A percentile compares a stretch with the other conserved stretches of the same genome.
These are phyloP conservation scores for Lodderomyces theae DNA, from an alignment of 1,139 yeast species.

Conservation along the genomic window DNA sequence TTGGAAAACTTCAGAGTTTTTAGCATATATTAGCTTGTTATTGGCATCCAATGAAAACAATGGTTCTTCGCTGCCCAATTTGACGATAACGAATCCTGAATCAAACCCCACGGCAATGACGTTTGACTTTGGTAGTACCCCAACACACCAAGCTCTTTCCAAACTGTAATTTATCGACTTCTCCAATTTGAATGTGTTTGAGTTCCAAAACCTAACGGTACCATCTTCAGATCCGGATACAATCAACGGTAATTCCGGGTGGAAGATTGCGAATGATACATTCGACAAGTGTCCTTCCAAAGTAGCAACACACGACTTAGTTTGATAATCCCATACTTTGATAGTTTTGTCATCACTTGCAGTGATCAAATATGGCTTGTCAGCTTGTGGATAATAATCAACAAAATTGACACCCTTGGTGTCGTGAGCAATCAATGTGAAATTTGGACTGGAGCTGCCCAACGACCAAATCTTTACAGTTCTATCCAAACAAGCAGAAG, in stretches of 20 bases:
- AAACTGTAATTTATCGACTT: conserved; percentile 86
- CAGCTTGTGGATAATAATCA: conserved; percentile 95
- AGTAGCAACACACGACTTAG: conserved; percentile 92
- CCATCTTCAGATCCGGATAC: conserved; percentile 85
- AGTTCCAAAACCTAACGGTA: conserved; percentile 74
- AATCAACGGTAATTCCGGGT: conserved; percentile 89
- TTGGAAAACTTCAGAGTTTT: conserved; percentile 85
- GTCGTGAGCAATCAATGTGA: conserved; percentile 88
- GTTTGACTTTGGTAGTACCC: conserved; percentile 73
- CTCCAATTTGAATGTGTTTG: conserved; percentile 80
- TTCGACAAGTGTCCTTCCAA: conserved; percentile 91
- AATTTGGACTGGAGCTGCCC: conserved; percentile 86
- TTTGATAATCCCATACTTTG: conserved; percentile 96
- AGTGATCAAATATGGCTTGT: conserved; percentile 92
- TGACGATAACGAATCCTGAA: conserved; percentile 83
- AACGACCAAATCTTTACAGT: conserved; percentile 97
- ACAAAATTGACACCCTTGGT: conserved; percentile 93
- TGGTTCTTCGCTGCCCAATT: conserved; percentile 93
- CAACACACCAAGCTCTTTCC: conserved; percentile 96
- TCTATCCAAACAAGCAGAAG: conserved; percentile 93
- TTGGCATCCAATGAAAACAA: conserved; percentile 88
- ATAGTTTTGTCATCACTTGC: conserved; percentile 90
- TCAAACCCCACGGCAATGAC: conserved; percentile 91
- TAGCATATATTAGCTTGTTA: conserved; percentile 88
- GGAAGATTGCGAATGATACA: conserved; percentile 95